Evolutionary conservation across 495 filamentous ascomycete species (phyloP), one percentile per base, ranked within the genome.

Genomic region (Podospora sp.): DNA sequence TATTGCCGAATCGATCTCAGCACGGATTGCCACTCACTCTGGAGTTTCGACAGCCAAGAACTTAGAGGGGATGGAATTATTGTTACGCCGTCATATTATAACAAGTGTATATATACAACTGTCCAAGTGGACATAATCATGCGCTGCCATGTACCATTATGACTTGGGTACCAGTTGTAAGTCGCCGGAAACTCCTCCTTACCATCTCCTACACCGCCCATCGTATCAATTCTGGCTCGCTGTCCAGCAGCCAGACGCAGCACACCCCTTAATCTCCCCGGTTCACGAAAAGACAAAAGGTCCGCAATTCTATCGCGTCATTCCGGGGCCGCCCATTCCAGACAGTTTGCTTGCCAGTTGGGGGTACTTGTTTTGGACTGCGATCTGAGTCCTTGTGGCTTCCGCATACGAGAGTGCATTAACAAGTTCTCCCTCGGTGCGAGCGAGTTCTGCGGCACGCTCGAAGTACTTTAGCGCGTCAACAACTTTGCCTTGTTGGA

Each of bases 291-390:
- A n/a, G n/a, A n/a, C n/a, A n/a, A n/a, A n/a, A n/a, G n/a, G n/a
- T n/a, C n/a, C 69, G 73, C 40, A 18, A 4, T 2, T 46, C 40
- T 46, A 46, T 18, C 40, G 40, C 40, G 16, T 66, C 71, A 76
- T 74, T n/a, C 73, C 73, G 35, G 71, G 46, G 33, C 66, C 71
- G 35, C 73, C 74, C 88, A 96, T 92, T 53, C 89, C 86, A 65
- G 91, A 89, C 63, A 99, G 85, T 72, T 91, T 90, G 62, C 83
- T 89, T 14, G 93, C 92, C 29, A 99, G 87, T 78, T 96, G 89
- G n/a, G 95, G 95, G 74, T 99, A 98, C 79, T 97, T 96, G 81
- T 97, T 92, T 81, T 97, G 94, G 18, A 99, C 95, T 82, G 97
- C 91, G 49, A 99, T 85, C 80, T 99, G 95, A 63, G 96, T 98